Base-by-base conservation (phyloP, 2,329 filamentous ascomycete genomes). In the Claviceps arundinis region DNA sequence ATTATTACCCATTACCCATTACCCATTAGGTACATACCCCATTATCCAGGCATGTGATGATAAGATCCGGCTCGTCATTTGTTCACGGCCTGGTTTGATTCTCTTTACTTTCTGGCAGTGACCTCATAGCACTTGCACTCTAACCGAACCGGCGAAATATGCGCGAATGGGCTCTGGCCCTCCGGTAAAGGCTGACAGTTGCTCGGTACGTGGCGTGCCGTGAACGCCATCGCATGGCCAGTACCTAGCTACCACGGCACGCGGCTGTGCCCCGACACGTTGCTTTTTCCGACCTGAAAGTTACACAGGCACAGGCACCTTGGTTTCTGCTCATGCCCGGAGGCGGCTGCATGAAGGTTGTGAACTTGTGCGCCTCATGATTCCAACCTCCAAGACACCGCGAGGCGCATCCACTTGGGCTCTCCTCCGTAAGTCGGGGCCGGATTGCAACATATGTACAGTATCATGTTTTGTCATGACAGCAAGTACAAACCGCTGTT, bases 71-170 rank as follows among this genome's bases (percentile, higher is more conserved):
- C 14, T 19, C 7, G 17, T 9, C 40, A 22, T 22, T 22, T 4
- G 13, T 22, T 22, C 40, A 42, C 14, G 11, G 13, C 19, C 41
- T 22, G 16, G 2, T 9, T 41, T 9, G 16, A 9, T 41, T 17
- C 8, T 2, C 8, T 41, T 41, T 9, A 41, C 17, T 17, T 7
- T 4, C 40, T 17, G 17, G 14, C 9, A 41, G 19, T 43, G 41
- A 19, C 17, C 41, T 42, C 8, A 42, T 19, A 22, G 17, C 41
- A 17, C 19, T n/a, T 30, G 22, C 43, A 19, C 14, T 30, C 9
- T 16, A 40, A 16, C n/a, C 26, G 44, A 37, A 52, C 38, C 40
- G 46, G 40, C 42, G 50, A 52, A 48, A 37, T 43, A 48, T 38
- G 38, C 11, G 42, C 41, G 44, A 44, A 38, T 51, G 37, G 50